phyloP scores from a whole-genome alignment of 176 grass and related monocot species.

The Oryza meridionalis region DNA sequence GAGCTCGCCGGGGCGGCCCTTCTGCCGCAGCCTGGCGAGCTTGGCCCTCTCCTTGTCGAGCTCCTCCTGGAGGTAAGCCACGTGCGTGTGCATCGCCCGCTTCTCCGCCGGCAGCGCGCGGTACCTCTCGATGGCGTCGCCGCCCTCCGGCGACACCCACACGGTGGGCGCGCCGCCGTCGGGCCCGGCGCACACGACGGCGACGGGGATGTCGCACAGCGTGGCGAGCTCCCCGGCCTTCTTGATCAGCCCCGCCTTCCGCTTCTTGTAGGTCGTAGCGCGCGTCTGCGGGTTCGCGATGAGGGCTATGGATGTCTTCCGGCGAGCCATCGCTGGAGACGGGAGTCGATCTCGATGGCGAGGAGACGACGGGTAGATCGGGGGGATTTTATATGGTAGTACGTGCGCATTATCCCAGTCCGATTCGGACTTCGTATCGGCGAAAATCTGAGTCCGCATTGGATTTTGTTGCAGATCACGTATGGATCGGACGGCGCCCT shows the following conservation, averaged over 20 bases:
- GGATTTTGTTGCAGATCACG: no score
- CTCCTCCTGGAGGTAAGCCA: background rate
- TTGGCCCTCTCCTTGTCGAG: conserved; percentile 20
- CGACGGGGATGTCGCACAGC: conserved; percentile 36
- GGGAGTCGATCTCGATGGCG: no score
- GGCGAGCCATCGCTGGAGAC: no score
- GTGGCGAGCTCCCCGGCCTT: conserved; percentile 25
- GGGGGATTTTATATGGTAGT: no score
- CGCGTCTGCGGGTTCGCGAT: background rate
- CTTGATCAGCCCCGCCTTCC: conserved; percentile 16
- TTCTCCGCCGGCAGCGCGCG: conserved; percentile 15
- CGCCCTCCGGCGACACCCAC: conserved; percentile 5
- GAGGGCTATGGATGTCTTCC: no score
- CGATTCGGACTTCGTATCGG: no score
- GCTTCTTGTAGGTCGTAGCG: background rate
- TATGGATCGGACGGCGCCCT: no score
- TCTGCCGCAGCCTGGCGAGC: conserved; percentile 22
- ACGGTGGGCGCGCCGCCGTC: background rate
- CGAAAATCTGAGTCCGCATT: no score
- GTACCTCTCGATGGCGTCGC: conserved; percentile 37
- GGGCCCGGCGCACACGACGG: conserved; percentile 26
- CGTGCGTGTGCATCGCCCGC: conserved; percentile 33
- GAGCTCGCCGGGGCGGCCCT: background rate
- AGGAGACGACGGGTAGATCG: no score
- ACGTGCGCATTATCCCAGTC: no score